phyloP scores from a whole-genome alignment of 306 rosid genomes.

The Cicer cuneatum region DNA sequence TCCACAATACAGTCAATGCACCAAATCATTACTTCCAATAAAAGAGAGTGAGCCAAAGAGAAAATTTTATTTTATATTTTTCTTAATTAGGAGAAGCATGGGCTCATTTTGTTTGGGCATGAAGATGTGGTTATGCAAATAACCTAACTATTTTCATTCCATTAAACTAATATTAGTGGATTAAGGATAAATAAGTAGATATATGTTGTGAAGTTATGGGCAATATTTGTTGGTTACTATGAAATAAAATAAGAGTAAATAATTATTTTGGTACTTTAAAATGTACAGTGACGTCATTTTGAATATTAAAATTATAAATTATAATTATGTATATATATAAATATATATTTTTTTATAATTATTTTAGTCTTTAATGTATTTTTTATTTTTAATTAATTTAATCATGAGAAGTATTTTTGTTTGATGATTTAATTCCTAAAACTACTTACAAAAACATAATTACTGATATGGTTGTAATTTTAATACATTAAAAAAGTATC shows the following conservation, averaged over 20 bases:
- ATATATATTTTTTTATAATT: no score
- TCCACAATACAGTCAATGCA: conserved; percentile 58
- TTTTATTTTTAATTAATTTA: no score
- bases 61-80: not conserved
- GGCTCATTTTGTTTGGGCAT: conserved; percentile 57
- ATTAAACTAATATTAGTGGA: conserved; percentile 26
- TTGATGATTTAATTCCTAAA: no score
- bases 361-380: no score
- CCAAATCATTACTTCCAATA: conserved; percentile 58
- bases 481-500: no score
- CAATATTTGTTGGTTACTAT: conserved; percentile 47
- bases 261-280: no score
- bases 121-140: conserved; percentile 23
- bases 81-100: conserved; percentile 50
- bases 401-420: no score
- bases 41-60: conserved; percentile 17
- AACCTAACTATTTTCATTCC: conserved; percentile 26
- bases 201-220: conserved; percentile 56
- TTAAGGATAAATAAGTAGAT: conserved; percentile 29
- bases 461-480: no score
- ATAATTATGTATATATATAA: no score
- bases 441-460: no score
- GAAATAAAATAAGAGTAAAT: conserved; percentile 1
- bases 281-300: no score
- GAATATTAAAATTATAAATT: no score